Conservation (phyloP, 2,329 filamentous ascomycete genomes). For the Didymosphaeria variabile region DNA sequence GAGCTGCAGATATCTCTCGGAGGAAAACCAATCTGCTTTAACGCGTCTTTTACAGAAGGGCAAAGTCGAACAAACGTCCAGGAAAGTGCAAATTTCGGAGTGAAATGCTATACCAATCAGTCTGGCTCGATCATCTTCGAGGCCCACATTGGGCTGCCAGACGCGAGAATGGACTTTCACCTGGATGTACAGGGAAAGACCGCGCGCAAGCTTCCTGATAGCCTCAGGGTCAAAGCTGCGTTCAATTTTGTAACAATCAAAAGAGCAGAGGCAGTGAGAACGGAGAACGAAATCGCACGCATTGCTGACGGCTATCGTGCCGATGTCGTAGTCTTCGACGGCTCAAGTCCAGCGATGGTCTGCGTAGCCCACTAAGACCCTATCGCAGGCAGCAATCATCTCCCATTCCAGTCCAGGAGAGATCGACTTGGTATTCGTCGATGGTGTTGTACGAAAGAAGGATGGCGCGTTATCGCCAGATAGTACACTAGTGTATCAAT, state of each 20-base stretch:
- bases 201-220: constrained; percentile 58
- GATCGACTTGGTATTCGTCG: constrained; percentile 56
- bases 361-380: constrained; percentile 54
- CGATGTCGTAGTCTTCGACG: constrained; percentile 60
- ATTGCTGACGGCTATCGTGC: constrained; percentile 58
- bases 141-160: constrained; percentile 63
- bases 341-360: no score
- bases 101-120: constrained; percentile 65
- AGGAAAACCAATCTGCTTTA: constrained; percentile 49
- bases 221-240: constrained; percentile 52
- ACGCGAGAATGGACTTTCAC: constrained; percentile 53
- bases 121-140: constrained; percentile 57
- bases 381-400: constrained; percentile 52
- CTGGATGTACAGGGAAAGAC: constrained; percentile 56
- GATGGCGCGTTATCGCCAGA: constrained; percentile 39
- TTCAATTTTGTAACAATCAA: constrained; percentile 60
- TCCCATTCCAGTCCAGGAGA: constrained; percentile 53
- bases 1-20: constrained; percentile 61
- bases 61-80: constrained; percentile 33
- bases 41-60: constrained; percentile 30
- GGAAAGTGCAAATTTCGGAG: constrained; percentile 59
- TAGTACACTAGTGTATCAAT: no score
- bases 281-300: constrained; percentile 56
- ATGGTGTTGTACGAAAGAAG: constrained; percentile 54
- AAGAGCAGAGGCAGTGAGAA: constrained; percentile 56